Base-by-base conservation (phyloP, 2,329 filamentous ascomycete species). In the Chaetomiaceae sp. region DNA sequence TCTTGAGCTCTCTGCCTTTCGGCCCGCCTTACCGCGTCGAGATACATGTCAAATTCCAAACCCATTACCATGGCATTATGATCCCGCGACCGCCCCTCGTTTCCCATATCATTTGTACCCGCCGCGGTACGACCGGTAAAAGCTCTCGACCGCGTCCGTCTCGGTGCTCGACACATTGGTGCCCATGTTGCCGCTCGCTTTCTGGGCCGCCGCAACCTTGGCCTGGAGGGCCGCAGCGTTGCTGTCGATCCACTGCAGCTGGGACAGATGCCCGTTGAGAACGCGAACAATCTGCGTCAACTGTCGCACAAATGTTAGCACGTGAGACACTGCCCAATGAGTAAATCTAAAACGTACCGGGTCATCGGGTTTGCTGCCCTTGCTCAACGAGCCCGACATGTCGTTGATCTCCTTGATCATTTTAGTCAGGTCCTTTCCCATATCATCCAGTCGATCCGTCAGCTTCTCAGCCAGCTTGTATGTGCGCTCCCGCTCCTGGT, bases 371-470 rank as follows among this genome's bases (percentile, higher is more conserved):
- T 95, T 95, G 71, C 81, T 86, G 54, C 87, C 90, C 78, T 95
- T 96, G 78, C 84, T 92, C 60, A 99, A 75, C 21, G 85, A 90
- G 50, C 88, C 81, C n/a, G 89, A 94, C 57, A 95, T 92, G 62
- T 86, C 84, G 68, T 99, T 99, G 67, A 99, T 95, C 71, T 97
- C 94, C 67, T 95, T 91, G 63, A 99, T 95, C 90, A 99, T 97
- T 73, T 90, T 92, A 43, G 84, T 85, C 58, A 99, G 77, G 67
- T 96, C 90, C 67, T 90, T 89, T 66, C 90, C 90, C 83, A 97
- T 95, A 63, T 95, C 90, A 53, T 95, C 91, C 59, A 99, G 77
- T 60, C 89, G 84, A 66, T 95, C 89, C 10, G 90, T 90, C 59
- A 96, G 79, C 70, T 90, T 94, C 77, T 99, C 94, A 1, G 94